Conservation (phyloP, 2,329 filamentous ascomycete genomes). For the Sporothrix schenckii region DNA sequence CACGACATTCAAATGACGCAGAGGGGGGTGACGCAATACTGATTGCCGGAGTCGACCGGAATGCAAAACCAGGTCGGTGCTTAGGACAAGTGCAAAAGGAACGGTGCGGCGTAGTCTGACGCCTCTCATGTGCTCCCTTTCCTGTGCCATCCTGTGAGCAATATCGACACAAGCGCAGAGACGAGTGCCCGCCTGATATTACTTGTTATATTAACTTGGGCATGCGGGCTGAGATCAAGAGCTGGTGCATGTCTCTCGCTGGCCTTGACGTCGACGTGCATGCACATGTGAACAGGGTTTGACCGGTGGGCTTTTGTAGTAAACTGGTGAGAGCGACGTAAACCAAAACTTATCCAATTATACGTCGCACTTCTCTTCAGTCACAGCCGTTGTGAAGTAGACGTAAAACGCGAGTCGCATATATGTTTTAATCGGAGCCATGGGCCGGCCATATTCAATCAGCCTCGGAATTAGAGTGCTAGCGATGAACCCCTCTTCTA, state of each 20-base stretch:
- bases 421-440: not conserved
- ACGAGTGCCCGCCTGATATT: not conserved
- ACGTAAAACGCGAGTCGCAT: not conserved
- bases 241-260: not conserved
- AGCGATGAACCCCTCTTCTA: slow-evolving; percentile 9
- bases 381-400: not conserved
- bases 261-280: slow-evolving; percentile 31
- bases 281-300: slow-evolving; percentile 23
- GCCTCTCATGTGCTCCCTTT: slow-evolving; percentile 6
- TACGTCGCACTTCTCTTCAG: too few species aligned
- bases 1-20: not conserved
- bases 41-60: not conserved
- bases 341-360: not conserved
- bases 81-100: not conserved
- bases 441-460: not conserved
- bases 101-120: not conserved
- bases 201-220: slow-evolving; percentile 19
- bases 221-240: not conserved
- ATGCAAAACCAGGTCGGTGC: not conserved
- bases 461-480: slow-evolving; percentile 11
- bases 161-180: slow-evolving; percentile 16
- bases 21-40: slow-evolving; percentile 17
- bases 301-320: not conserved
- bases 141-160: not conserved
- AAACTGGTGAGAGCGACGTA: not conserved